These are phyloP conservation scores for Morella rubra DNA, from an alignment of 306 rosid genomes.

Conservation along the genomic window DNA sequence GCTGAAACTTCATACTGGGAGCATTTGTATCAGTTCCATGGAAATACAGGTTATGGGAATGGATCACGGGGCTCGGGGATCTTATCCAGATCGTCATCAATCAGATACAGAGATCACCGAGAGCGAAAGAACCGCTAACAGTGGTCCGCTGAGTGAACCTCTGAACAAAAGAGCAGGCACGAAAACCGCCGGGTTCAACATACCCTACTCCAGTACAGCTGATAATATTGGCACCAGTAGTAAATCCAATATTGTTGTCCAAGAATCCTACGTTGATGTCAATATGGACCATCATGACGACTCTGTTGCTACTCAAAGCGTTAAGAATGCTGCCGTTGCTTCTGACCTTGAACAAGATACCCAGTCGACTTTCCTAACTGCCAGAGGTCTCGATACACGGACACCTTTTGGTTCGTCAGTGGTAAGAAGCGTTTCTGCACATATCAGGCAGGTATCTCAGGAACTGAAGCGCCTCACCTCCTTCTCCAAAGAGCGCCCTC, in stretches of 20 bases:
- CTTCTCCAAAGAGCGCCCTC: constrained; percentile 24
- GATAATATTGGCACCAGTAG: constrained; percentile 9
- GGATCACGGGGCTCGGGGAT: constrained; percentile 26
- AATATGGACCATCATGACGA: constrained; percentile 50
- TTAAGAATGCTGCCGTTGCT: constrained; percentile 22
- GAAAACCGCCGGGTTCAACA: constrained; percentile 10
- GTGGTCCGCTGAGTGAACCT: constrained; percentile 24
- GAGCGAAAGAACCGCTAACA: constrained; percentile 25
- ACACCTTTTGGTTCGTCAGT: constrained; percentile 40
- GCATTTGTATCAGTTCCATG: not conserved
- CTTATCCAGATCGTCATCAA: constrained; percentile 25
- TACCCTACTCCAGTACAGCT: constrained; percentile 24
- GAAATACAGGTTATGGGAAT: constrained; percentile 25
- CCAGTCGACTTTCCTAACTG: constrained; percentile 24
- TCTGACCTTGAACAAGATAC: constrained; percentile 25
- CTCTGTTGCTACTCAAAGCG: constrained; percentile 46
- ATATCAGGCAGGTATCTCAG: constrained; percentile 47
- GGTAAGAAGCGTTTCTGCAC: constrained; percentile 41
- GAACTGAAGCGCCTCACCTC: constrained; percentile 51
- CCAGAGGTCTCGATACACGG: constrained; percentile 45
- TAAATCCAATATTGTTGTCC: constrained; percentile 27
- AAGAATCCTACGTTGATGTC: constrained; percentile 38
- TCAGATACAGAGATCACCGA: constrained; percentile 41
- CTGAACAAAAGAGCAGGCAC: constrained; percentile 39
- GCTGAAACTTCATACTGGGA: not conserved